Evolutionary conservation across 768 basidiomycete genomes (phyloP).

Genomic region (Suillus clintonianus): DNA sequence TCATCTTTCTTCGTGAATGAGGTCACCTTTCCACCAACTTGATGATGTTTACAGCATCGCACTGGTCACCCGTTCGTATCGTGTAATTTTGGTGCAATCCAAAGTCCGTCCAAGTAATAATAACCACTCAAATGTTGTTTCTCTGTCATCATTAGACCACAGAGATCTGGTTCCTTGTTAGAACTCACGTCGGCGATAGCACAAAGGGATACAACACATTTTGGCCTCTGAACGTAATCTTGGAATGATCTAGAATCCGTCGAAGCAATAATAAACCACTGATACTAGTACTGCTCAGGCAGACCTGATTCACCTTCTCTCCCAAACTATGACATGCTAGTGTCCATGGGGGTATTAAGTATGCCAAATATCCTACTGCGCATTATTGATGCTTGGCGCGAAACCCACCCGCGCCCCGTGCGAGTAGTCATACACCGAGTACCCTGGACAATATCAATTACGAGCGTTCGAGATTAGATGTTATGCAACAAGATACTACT

Average conservation of each 20-base stretch:
- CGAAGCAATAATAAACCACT: not conserved
- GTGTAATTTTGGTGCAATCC: not conserved
- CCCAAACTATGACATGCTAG: not conserved
- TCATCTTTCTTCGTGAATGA: not conserved
- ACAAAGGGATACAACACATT: not conserved
- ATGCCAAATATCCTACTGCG: not conserved
- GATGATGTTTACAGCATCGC: not conserved
- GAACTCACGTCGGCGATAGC: no score
- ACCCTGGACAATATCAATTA: slow-evolving; percentile 41
- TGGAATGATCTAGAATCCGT: not conserved
- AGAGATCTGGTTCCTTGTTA: no score
- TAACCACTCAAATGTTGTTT: not conserved
- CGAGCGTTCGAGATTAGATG: slow-evolving; percentile 5
- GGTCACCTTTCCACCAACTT: not conserved
- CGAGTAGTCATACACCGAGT: slow-evolving; percentile 61
- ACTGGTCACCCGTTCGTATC: not conserved
- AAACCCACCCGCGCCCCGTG: slow-evolving; percentile 58
- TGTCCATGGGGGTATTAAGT: not conserved
- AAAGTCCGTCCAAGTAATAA: not conserved
- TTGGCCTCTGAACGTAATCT: no score
- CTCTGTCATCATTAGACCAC: no score
- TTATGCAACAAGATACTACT: slow-evolving; percentile 20
- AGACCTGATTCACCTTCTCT: not conserved
- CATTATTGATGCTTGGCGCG: slow-evolving; percentile 53
- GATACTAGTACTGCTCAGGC: not conserved